phyloP scores from a whole-genome alignment of 169 alveolate genomes.

The Plasmodium inui region DNA sequence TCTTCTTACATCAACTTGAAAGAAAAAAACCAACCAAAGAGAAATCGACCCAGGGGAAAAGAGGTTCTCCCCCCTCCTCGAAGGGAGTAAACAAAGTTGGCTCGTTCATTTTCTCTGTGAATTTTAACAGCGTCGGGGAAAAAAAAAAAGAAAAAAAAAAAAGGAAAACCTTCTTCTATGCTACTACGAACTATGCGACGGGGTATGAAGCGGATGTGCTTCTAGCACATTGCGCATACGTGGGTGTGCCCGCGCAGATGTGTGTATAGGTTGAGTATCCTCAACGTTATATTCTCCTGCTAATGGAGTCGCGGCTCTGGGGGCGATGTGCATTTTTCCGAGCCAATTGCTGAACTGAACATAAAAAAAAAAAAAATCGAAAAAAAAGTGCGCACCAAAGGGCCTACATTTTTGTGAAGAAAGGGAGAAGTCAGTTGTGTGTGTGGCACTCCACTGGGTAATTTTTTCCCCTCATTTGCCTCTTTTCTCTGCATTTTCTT shows the following conservation, averaged over 20 bases:
- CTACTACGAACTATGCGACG: background rate
- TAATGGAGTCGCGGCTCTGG: background rate
- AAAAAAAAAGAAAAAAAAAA: too few species aligned
- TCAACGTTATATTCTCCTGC: background rate
- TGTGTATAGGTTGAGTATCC: background rate
- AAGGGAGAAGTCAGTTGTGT: background rate
- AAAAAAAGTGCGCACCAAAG: background rate
- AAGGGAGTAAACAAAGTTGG: background rate
- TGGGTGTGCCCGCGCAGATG: too few species aligned
- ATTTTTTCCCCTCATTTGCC: background rate
- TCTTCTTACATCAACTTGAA: background rate
- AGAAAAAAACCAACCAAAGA: too few species aligned
- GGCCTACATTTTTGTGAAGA: background rate
- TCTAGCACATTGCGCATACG: too few species aligned
- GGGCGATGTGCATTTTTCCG: background rate
- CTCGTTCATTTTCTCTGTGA: background rate
- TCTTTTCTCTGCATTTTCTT: too few species aligned
- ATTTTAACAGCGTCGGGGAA: background rate
- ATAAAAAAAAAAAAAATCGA: too few species aligned
- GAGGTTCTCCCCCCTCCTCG: too few species aligned
- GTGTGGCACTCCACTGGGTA: background rate
- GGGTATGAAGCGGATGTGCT: background rate
- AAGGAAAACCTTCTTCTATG: background rate
- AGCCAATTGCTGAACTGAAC: background rate
- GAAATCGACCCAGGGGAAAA: background rate